A percentile compares a stretch with the other conserved stretches of the same genome.
phyloP scores from a whole-genome alignment of 2,329 filamentous ascomycete genomes.

The Cercospora zeina region DNA sequence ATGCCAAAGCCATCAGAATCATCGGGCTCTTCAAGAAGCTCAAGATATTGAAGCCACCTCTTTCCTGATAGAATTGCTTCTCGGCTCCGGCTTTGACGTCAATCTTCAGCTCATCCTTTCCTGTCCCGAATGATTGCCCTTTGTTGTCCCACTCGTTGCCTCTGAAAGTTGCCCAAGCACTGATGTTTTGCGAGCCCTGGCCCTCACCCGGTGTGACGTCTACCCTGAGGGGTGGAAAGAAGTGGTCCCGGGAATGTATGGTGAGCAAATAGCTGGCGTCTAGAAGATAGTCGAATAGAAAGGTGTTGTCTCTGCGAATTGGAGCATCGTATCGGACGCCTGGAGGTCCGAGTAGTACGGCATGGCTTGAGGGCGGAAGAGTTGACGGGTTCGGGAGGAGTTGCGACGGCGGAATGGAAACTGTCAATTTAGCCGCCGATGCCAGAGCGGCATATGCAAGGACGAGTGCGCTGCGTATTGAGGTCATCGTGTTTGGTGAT shows the following conservation, averaged over 20 bases:
- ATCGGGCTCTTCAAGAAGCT: constrained; percentile 89
- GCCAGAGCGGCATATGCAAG: constrained; percentile 32
- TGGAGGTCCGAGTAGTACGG: constrained; percentile 55
- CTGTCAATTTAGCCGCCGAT: constrained; percentile 50
- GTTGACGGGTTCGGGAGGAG: constrained; percentile 48
- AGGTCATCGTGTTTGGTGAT: constrained; percentile 7
- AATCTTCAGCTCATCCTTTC: constrained; percentile 52
- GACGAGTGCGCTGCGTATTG: constrained; percentile 17
- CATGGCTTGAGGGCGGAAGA: constrained; percentile 60
- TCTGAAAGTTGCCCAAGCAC: constrained; percentile 80
- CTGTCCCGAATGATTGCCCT: constrained; percentile 61
- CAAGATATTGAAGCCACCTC: constrained; percentile 66
- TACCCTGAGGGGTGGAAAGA: constrained; percentile 76
- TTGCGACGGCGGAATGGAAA: constrained; percentile 53
- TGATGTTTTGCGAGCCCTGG: constrained; percentile 52
- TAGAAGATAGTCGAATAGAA: constrained; percentile 72
- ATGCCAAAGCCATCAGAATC: constrained; percentile 87
- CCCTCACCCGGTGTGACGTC: constrained; percentile 58
- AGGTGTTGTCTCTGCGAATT: constrained; percentile 67
- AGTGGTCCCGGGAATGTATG: constrained; percentile 71
- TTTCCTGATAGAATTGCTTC: constrained; percentile 76
- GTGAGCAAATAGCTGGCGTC: constrained; percentile 78
- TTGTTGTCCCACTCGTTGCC: constrained; percentile 89
- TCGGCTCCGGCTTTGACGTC: constrained; percentile 61
- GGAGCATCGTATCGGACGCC: constrained; percentile 58